Percentiles rank a stretch among this genome's conserved stretches.
Conservation (phyloP, 1,284 basidiomycete species). For the Tilletiaria anomala region DNA sequence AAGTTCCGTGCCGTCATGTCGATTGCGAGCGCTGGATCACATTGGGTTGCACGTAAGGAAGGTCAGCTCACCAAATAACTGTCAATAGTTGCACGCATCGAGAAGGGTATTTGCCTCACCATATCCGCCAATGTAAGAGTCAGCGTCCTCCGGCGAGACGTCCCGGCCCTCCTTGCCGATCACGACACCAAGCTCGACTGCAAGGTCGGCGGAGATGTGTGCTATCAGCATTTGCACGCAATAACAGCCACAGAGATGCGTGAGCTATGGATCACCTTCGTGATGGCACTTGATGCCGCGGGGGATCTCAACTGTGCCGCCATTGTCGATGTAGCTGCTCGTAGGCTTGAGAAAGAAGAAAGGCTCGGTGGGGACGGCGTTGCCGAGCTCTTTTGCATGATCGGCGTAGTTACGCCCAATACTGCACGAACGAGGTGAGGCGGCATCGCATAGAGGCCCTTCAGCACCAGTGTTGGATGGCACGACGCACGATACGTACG, state of each 20-base stretch:
- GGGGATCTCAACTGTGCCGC: constrained; percentile 70
- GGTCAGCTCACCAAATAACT: neutral
- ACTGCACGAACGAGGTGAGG: constrained; percentile 13
- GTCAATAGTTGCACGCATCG: too few relatives aligned
- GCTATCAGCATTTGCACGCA: too few relatives aligned
- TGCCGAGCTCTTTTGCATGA: constrained; percentile 82
- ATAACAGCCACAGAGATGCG: too few relatives aligned
- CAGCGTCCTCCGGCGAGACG: constrained; percentile 58
- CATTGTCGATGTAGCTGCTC: constrained; percentile 63
- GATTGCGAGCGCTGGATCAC: constrained; percentile 60
- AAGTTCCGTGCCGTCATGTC: constrained; percentile 93
- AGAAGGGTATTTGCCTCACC: constrained; percentile 7
- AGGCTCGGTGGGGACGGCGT: constrained; percentile 77
- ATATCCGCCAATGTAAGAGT: constrained; percentile 75
- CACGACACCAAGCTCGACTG: constrained; percentile 92
- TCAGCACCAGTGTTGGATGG: neutral
- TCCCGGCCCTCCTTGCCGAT: constrained; percentile 74
- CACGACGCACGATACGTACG: constrained; percentile 1
- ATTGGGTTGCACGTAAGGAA: neutral
- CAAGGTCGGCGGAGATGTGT: neutral
- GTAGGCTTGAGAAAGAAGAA: constrained; percentile 99
- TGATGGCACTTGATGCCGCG: constrained; percentile 69
- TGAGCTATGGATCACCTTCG: too few relatives aligned
- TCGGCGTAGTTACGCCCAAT: constrained; percentile 47
- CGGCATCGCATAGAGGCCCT: neutral